phyloP scores from a whole-genome alignment of 257 asterid genomes.

The Ilex aquifolium region DNA sequence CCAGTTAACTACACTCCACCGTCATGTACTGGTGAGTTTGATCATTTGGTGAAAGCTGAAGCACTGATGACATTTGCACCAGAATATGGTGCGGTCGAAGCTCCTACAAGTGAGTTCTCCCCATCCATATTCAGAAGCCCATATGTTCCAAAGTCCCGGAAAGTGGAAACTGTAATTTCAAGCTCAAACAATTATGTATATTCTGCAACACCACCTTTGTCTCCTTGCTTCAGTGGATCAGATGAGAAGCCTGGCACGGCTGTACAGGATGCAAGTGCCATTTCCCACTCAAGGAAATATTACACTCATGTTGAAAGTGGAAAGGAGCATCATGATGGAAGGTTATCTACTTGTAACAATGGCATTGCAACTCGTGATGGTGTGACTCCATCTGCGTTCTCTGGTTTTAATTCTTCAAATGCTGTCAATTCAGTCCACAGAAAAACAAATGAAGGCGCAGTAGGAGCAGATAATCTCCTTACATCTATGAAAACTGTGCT shows the following conservation, averaged over 20 bases:
- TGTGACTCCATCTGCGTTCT: slow-evolving; percentile 40
- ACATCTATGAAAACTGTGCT: slow-evolving; percentile 63
- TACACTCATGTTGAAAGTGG: slow-evolving; percentile 70
- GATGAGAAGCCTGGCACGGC: slow-evolving; percentile 61
- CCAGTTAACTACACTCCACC: slow-evolving; percentile 38
- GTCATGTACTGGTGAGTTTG: slow-evolving; percentile 62
- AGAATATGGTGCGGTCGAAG: slow-evolving; percentile 89
- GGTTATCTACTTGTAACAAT: slow-evolving; percentile 26
- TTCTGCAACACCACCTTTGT: slow-evolving; percentile 88
- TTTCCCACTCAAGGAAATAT: slow-evolving; percentile 50
- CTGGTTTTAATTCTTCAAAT: slow-evolving; percentile 41
- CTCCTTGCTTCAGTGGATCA: slow-evolving; percentile 59
- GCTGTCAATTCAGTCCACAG: slow-evolving; percentile 34
- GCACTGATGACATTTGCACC: slow-evolving; percentile 96
- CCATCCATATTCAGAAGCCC: slow-evolving; percentile 80
- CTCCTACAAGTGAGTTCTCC: slow-evolving; percentile 58
- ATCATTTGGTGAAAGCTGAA: slow-evolving; percentile 88
- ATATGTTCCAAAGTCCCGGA: slow-evolving; percentile 73
- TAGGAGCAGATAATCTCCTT: slow-evolving; percentile 45
- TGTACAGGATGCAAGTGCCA: slow-evolving; percentile 32
- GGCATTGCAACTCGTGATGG: slow-evolving; percentile 39
- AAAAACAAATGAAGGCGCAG: slow-evolving; percentile 42
- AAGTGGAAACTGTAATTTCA: slow-evolving; percentile 74
- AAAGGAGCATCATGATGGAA: slow-evolving; percentile 35
- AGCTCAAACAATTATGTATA: slow-evolving; percentile 78